A percentile compares a stretch with the other conserved stretches of the same genome.
Conservation (phyloP, 1,139 yeast species). For the Arxiozyma telluris region DNA sequence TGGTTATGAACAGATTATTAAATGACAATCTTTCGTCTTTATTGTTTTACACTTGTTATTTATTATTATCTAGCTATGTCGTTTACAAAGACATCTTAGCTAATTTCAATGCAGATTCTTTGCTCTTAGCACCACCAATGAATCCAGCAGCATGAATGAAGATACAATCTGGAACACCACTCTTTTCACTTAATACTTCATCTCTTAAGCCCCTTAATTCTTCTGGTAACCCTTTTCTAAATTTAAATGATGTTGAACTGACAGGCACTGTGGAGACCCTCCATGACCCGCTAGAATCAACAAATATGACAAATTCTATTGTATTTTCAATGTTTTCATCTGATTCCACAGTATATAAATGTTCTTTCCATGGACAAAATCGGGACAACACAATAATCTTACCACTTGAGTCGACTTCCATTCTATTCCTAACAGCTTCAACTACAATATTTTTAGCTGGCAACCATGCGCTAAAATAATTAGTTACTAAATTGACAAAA, state of each 20-base stretch:
- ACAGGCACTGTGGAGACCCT: constrained; percentile 87
- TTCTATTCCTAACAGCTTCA: constrained; percentile 53
- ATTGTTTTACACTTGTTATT: background rate
- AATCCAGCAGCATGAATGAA: constrained; percentile 96
- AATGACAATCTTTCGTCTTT: too few relatives aligned
- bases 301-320: constrained; percentile 69
- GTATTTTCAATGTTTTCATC: constrained; percentile 47
- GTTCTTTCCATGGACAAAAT: constrained; percentile 94
- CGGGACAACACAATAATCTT: constrained; percentile 60
- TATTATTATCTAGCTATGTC: background rate
- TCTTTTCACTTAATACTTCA: constrained; percentile 57
- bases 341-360: constrained; percentile 64
- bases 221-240: constrained; percentile 81
- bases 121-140: constrained; percentile 85
- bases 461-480: constrained; percentile 79
- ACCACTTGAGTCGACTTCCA: constrained; percentile 52
- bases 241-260: constrained; percentile 64
- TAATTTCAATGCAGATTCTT: constrained; percentile 67
- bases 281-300: constrained; percentile 68
- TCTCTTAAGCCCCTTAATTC: constrained; percentile 93
- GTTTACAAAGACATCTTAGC: constrained; percentile 49
- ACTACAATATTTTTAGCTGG: constrained; percentile 79
- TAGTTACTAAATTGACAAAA: constrained; percentile 57
- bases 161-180: constrained; percentile 78
- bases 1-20: too few relatives aligned